Conservation (phyloP, 129 eudicot genomes). For the Flaveria ramosissima region DNA sequence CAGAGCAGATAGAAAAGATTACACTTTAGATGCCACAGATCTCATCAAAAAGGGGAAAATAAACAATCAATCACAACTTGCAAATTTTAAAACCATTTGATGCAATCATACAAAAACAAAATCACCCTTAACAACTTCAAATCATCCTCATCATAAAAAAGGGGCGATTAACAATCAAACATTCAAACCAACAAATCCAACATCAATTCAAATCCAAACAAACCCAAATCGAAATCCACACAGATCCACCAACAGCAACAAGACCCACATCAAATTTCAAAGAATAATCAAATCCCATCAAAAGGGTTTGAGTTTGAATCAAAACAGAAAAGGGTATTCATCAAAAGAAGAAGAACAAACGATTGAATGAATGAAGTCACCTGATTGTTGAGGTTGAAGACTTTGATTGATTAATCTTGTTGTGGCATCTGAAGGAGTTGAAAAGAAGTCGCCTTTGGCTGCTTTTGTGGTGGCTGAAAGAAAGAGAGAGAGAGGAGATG, state of each 20-base stretch:
- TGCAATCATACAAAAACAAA: neutral
- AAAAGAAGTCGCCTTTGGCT: constrained; percentile 24
- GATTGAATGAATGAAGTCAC: constrained; percentile 20
- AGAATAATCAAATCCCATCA: constrained; percentile 1
- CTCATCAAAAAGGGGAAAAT: constrained; percentile 27
- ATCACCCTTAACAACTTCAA: constrained; percentile 3
- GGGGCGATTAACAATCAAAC: neutral
- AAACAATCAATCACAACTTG: constrained; percentile 9
- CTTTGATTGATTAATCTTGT: neutral
- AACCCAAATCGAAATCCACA: neutral
- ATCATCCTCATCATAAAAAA: constrained; percentile 1
- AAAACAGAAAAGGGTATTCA: neutral
- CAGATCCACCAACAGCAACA: constrained; percentile 19
- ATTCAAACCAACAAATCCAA: neutral
- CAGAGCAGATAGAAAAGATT: constrained; percentile 24
- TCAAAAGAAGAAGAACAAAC: too few relatives aligned
- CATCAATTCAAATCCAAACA: neutral
- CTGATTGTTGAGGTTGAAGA: constrained; percentile 1
- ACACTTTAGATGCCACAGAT: constrained; percentile 24
- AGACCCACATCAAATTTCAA: constrained; percentile 15
- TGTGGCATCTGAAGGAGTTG: constrained; percentile 30
- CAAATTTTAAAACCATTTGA: neutral
- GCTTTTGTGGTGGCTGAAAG: constrained; percentile 9
- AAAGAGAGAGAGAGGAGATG: constrained; percentile 12
- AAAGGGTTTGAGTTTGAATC: constrained; percentile 16